Base-by-base conservation (phyloP, 2,329 filamentous ascomycete species). In the Xylariales sp. region DNA sequence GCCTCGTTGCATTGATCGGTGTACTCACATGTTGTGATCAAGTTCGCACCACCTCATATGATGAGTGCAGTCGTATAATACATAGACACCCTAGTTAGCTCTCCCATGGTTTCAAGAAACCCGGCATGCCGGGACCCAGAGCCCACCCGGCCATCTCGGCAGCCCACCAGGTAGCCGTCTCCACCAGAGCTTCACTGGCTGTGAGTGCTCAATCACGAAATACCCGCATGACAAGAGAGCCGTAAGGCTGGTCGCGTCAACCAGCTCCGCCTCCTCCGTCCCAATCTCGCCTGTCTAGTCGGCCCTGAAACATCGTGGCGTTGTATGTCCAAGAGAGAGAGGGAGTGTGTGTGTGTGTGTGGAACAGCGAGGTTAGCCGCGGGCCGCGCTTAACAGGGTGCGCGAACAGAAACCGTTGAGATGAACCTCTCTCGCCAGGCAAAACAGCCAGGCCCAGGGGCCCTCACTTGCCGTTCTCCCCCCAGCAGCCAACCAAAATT, bases 321-420 rank as follows among this genome's bases (percentile, higher is more conserved):
- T n/a, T n/a, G n/a, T n/a, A n/a, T n/a, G n/a, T n/a, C n/a, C n/a
- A n/a, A 32, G 16, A 18, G 20, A 24, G 15, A 16, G 5, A 24
- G 13, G 16, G 17, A 16, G 13, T 15, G 25, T n/a, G n/a, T n/a
- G n/a, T n/a, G n/a, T n/a, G n/a, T n/a, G n/a, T n/a, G n/a, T n/a
- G n/a, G n/a, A n/a, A n/a, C n/a, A 21, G 28, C 14, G 41, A 25
- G 32, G 31, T 23, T 40, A 42, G 33, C 42, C 51, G 53, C 53
- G 53, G 38, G 42, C 51, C 50, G 55, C 54, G 55, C 53, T 55
- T 58, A 56, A 44, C 33, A 33, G n/a, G n/a, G n/a, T n/a, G n/a
- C n/a, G n/a, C n/a, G n/a, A n/a, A n/a, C n/a, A n/a, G n/a, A n/a
- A n/a, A n/a, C n/a, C n/a, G n/a, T n/a, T n/a, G n/a, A n/a, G n/a